These are phyloP conservation scores for Coprinopsis strossmayeri DNA, from an alignment of 768 basidiomycete species.

Conservation along the genomic window DNA sequence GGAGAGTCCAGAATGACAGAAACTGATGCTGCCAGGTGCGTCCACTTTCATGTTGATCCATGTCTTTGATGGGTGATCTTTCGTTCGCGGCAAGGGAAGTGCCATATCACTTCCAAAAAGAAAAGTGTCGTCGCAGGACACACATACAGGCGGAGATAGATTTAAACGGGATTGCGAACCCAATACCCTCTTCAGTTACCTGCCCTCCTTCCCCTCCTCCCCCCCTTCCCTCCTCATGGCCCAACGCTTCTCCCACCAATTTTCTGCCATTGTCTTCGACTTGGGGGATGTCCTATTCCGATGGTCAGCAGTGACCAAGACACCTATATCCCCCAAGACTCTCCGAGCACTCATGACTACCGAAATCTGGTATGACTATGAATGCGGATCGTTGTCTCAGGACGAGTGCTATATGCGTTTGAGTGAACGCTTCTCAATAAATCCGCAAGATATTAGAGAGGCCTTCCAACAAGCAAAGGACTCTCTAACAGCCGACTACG, in stretches of 20 bases:
- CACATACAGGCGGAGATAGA: no score
- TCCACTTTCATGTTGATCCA: no score
- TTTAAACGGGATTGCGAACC: no score
- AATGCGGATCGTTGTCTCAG: slow-evolving; percentile 38
- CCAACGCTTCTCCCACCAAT: neutral
- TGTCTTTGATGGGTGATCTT: no score
- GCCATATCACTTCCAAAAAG: no score
- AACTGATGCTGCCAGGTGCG: no score
- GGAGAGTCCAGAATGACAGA: no score
- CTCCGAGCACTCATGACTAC: slow-evolving; percentile 37
- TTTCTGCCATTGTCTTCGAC: slow-evolving; percentile 42
- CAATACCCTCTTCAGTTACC: no score
- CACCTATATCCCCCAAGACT: slow-evolving; percentile 32
- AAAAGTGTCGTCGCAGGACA: no score
- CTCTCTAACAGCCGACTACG: slow-evolving; percentile 37
- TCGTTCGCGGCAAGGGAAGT: no score
- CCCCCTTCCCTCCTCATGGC: slow-evolving; percentile 1
- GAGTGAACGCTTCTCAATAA: slow-evolving; percentile 30
- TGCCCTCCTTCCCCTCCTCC: neutral
- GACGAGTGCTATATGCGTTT: slow-evolving; percentile 36
- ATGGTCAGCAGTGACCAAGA: slow-evolving; percentile 44
- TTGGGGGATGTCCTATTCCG: slow-evolving; percentile 53
- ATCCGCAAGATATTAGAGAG: slow-evolving; percentile 30
- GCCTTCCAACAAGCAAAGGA: slow-evolving; percentile 44
- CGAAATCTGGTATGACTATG: slow-evolving; percentile 48